Evolutionary conservation across 176 grass and related monocot genomes (phyloP), one percentile per base, ranked within the genome.

Genomic region (Themeda triandra): DNA sequence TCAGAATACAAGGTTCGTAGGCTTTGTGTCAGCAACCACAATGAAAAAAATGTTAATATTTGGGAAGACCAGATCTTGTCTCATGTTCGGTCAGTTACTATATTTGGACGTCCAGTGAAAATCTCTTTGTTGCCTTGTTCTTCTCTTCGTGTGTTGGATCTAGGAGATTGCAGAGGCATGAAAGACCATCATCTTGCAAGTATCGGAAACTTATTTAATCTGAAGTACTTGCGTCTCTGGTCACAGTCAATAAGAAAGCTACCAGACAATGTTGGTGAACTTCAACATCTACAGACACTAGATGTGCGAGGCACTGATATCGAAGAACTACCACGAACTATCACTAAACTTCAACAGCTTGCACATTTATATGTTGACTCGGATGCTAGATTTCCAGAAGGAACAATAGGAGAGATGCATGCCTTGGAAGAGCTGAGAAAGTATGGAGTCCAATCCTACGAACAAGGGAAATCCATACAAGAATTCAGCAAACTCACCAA

Each of bases 61-160:
- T 59, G 4, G 46, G 46, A 2, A 18, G 5, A 6, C 15, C 46
- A 49, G 15, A 6, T 6, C 0, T 18, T 49, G 46, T 49, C 14
- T 53, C 49, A 53, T 0, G 49, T 19, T 53, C 5, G 49, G 2
- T 83, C 81, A 17, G 1, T 83, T 46, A 35, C 18, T 33, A 2
- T 73, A 46, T 37, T 37, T 37, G 36, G 36, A 37, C 4, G 6
- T 6, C 2, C 41, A 0, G 7, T 18, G 7, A 8, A 24, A 36
- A 13, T 45, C 4, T 35, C 44, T 68, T 67, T 69, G 4, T 51
- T 36, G 44, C 17, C 64, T 69, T 69, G 24, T 45, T 8, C 44
- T 10, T 6, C 41, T 17, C 64, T 81, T 69, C 78, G 64, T 81
- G 44, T 81, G 18, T 69, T 81, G 21, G 78, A 80, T 63, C 42